phyloP scores from a whole-genome alignment of 2,329 filamentous ascomycete species.

The Chaetomium sp. region DNA sequence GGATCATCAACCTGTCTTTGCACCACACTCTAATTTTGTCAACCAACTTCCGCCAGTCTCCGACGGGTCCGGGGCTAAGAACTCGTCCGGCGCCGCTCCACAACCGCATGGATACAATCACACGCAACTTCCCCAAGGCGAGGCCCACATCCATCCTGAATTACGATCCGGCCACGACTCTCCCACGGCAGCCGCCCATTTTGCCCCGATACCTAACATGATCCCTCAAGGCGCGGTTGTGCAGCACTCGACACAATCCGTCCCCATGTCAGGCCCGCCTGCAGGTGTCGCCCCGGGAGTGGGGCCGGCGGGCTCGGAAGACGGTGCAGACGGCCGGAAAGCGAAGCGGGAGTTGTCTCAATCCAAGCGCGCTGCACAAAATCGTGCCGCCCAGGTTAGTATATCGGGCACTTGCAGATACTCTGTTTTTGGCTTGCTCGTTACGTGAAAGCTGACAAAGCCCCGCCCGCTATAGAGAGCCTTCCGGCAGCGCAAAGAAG shows the following conservation, averaged over 20 bases:
- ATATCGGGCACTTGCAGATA: not conserved
- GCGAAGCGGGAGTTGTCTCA: slow-evolving; percentile 88
- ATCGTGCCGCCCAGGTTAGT: slow-evolving; percentile 88
- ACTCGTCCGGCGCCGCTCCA: slow-evolving; percentile 15
- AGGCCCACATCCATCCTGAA: slow-evolving; percentile 45
- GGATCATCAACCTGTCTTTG: slow-evolving; percentile 12
- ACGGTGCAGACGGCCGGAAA: slow-evolving; percentile 56
- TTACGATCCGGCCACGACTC: slow-evolving; percentile 31
- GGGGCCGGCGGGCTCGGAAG: slow-evolving; percentile 27
- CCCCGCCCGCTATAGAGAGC: slow-evolving; percentile 58
- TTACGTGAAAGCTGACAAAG: slow-evolving; percentile 16
- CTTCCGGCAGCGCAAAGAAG: slow-evolving; percentile 95
- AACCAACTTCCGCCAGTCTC: slow-evolving; percentile 12
- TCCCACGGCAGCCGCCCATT: slow-evolving; percentile 13
- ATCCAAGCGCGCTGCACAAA: slow-evolving; percentile 93
- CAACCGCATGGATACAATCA: slow-evolving; percentile 41
- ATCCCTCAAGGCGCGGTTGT: slow-evolving; percentile 25
- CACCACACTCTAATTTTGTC: slow-evolving; percentile 7
- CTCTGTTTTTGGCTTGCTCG: not conserved
- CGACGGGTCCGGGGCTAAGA: slow-evolving; percentile 5
- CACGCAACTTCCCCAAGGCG: slow-evolving; percentile 30
- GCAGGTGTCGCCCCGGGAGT: slow-evolving; percentile 24
- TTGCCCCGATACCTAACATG: slow-evolving; percentile 29
- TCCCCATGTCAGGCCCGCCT: slow-evolving; percentile 29
- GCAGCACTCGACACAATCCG: slow-evolving; percentile 22